phyloP scores from a whole-genome alignment of 257 asterid species.

The Rhazya stricta region DNA sequence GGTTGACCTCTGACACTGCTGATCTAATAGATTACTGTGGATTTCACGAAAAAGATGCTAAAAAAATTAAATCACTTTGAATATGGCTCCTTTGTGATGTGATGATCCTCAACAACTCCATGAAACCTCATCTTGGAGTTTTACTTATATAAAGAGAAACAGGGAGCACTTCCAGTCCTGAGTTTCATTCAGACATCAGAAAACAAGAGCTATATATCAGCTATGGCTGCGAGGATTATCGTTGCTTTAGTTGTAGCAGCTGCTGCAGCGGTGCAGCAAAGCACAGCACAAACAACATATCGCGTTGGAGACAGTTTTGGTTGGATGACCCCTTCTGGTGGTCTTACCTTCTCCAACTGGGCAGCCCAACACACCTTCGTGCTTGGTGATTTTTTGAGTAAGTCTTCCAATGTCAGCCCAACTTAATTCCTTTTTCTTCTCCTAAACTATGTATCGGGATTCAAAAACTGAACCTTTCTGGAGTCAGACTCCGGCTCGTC shows the following conservation, averaged over 20 bases:
- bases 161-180: background rate
- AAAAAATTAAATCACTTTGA: background rate
- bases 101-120: background rate
- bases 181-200: background rate
- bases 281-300: constrained; percentile 33
- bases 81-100: background rate
- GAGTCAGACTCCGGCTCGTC: no score
- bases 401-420: background rate
- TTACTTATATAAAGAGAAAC: background rate
- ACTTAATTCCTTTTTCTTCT: background rate
- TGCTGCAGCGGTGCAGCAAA: background rate
- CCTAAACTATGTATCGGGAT: no score
- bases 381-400: constrained; percentile 51
- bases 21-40: constrained; percentile 1
- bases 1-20: constrained; percentile 9
- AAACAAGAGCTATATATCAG: background rate
- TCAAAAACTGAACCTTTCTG: no score
- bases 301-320: constrained; percentile 49
- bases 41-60: background rate
- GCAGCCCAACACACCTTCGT: constrained; percentile 39
- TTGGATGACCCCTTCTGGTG: constrained; percentile 41
- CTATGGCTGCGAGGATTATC: background rate
- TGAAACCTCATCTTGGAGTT: background rate
- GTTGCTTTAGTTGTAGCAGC: background rate
- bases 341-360: constrained; percentile 35